phyloP scores from a whole-genome alignment of 2,329 filamentous ascomycete genomes.

The Aspergillus transmontanensis region DNA sequence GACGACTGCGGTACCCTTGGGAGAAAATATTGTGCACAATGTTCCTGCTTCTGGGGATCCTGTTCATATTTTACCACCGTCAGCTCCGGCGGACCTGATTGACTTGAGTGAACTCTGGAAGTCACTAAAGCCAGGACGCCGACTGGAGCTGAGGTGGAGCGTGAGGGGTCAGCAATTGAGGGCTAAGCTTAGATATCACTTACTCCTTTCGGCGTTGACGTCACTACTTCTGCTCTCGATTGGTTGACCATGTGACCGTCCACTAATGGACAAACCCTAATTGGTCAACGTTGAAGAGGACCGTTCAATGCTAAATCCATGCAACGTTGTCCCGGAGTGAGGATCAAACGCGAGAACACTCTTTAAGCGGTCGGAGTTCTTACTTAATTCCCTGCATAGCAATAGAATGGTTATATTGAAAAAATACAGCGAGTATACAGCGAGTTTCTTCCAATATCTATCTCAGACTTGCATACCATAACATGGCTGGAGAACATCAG shows the following conservation, averaged over 20 bases:
- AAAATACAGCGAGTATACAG: neutral
- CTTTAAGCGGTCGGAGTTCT: accelerated
- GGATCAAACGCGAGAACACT: neutral
- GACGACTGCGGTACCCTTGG: neutral
- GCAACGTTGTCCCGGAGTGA: neutral
- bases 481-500: neutral
- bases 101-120: neutral
- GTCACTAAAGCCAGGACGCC: neutral
- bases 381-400: neutral
- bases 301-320: neutral
- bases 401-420: neutral
- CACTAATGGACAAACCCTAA: neutral
- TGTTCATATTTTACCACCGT: neutral
- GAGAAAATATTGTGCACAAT: neutral
- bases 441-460: neutral
- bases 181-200: neutral
- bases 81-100: neutral
- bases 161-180: neutral
- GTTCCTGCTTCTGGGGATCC: neutral
- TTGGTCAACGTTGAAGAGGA: neutral
- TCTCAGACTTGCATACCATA: neutral
- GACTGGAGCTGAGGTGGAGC: neutral
- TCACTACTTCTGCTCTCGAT: neutral
- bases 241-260: neutral
- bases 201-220: neutral